Evolutionary conservation across 495 filamentous ascomycete genomes (phyloP), one percentile per base, ranked within the genome.

Genomic region (Friedmanniomyces simplex): DNA sequence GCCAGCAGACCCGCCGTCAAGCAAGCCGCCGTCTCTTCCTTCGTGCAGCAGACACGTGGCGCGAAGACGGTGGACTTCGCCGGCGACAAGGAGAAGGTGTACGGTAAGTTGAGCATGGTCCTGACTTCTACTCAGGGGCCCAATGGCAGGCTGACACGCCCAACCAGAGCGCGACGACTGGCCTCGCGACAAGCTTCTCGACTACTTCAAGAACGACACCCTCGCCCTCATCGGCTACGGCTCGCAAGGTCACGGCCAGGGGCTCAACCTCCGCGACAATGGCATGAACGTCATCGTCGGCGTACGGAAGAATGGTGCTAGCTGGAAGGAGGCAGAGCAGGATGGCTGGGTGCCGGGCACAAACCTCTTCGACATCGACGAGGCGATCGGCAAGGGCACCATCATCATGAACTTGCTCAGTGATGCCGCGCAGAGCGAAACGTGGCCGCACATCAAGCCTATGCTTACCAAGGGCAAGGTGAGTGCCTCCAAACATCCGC

Each of bases 151-250:
- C 24, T 61, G 47, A 57, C 54, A 2, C 16, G 18, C 66, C 66
- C 39, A 20, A 43, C 13, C 63, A 91, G 93, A 98, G 84, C 91
- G 93, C 75, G 87, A 82, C 63, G 93, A 98, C 77, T 98, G 93
- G 93, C 93, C 93, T 65, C 81, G 84, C 72, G 91, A 96, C 79
- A 96, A 95, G 84, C 86, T 98, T 66, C 77, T 89, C 72, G 88
- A 96, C 48, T 98, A 88, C 83, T 97, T 98, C 87, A 97, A 97
- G 84, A 84, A 97, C 77, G 93, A 98, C 71, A 97, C 91, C 68
- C 88, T 98, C 67, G 93, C 94, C 60, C 86, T 98, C 66, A 98
- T 98, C 73, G 93, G 93, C 71, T 98, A 98, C 78, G 93, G 93
- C 67, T 97, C 94, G 63, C 93, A 98, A 79, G 85, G 93, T 64